Evolutionary conservation across 2,329 filamentous ascomycete species (phyloP), one percentile per base, ranked within the genome.

Genomic region (Cladosporium sp.): DNA sequence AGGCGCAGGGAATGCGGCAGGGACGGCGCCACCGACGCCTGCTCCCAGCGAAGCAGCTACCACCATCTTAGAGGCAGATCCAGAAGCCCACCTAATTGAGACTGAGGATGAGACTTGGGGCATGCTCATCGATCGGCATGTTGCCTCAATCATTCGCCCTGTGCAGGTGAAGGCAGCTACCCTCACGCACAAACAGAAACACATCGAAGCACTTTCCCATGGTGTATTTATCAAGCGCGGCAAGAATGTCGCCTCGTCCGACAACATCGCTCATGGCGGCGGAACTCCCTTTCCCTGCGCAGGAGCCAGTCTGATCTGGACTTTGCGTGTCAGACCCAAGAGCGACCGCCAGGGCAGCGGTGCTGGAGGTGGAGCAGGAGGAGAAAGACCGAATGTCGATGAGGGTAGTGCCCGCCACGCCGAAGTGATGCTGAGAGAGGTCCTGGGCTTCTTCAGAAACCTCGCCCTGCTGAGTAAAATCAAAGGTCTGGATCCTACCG

Each of bases 81-180:
- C 75, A 1, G 86, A 91, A 51, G 80, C 84, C 1, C 79, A 84
- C 16, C 77, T 94, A 9, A 71, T 87, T 15, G 87, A 93, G 61
- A 68, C 80, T 2, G 83, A 82, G 1, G 88, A 93, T 59, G 85
- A 88, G 55, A 85, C 80, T 0, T 92, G 85, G 84, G 86, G 84
- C 16, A 78, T 86, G 4, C 73, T 93, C 13, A 76, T 87, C 36
- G 77, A 53, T 15, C 35, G 40, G 12, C 25, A 39, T 20, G 62
- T 32, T 59, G 60, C 52, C 61, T 66, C 53, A 64, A 65, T 58
- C 60, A 16, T 48, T 3, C 45, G 19, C 4, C 36, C 45, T 1
- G 19, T 5, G 4, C 16, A 13, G n/a, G 9, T 2, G 12, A 29
- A 20, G 15, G 11, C 25, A 3, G 25, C 19, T 5, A 11, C 35